Evolutionary conservation across 176 grass and related monocot species (phyloP), one percentile per base, ranked within the genome.

Genomic region (Hyparrhenia diplandra): DNA sequence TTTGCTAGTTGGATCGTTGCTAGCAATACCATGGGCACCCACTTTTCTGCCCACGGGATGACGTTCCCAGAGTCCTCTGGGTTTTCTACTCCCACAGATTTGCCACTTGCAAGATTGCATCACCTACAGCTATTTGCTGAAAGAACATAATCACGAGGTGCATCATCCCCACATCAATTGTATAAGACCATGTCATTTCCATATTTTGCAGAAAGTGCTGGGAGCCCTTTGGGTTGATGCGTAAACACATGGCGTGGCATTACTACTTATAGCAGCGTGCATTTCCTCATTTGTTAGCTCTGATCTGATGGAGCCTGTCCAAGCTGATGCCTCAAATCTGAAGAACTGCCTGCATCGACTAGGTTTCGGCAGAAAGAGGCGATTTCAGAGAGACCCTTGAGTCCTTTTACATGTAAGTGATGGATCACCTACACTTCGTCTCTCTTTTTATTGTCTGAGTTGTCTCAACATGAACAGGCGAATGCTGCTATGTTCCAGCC

Each of bases 231-330:
- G 54, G 54, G 10, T 57, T 57, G 54, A 24, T 57, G 54, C 21
- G 21, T 57, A 57, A 21, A 57, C 49, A 52, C 54, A 54, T 21
- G 8, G 54, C 21, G 8, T 24, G 21, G 21, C 54, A 57, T 57
- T 57, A 57, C 54, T 57, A 57, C 21, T 83, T 83, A 66, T 73
- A 78, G 86, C 74, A 37, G 59, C 45, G 24, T 13, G 5, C 66
- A 42, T 18, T 39, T 59, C 1, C 28, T 23, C 20, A 21, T 73
- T 83, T 67, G 39, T 77, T 86, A 36, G 43, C 67, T 67, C 59
- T 27, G 49, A 43, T 51, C 62, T 10, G 60, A 73, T 58, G 1
- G 34, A 14, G 35, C 47, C 13, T 57, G 57, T 35, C 10, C 0
- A 78, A 71, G 29, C 42, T 14, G 60, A 49, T 42, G 54, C 61